phyloP scores from a whole-genome alignment of 345 rosid species.

The Citrus medica region DNA sequence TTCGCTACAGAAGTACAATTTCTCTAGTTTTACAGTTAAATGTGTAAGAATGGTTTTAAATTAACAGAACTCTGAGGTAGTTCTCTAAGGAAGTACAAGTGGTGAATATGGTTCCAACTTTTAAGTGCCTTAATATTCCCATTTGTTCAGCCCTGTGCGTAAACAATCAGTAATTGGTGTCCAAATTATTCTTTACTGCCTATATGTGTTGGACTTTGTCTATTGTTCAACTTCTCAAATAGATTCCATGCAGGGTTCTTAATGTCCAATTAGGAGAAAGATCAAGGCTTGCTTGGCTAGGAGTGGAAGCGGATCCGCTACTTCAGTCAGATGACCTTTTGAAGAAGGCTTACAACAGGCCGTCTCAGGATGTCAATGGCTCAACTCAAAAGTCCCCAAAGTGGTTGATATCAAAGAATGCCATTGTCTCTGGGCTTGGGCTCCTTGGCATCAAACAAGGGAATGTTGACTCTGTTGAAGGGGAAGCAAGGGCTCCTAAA shows the following conservation, averaged over 20 bases:
- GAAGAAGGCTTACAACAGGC: constrained; percentile 61
- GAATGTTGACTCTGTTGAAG: constrained; percentile 24
- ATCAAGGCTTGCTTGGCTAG: constrained; percentile 82
- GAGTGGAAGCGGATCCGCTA: constrained; percentile 83
- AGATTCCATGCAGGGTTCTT: constrained; percentile 50
- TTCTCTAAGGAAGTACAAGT: background rate
- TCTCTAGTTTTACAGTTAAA: background rate
- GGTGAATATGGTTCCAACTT: background rate
- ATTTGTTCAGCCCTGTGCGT: background rate
- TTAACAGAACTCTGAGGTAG: too few species aligned
- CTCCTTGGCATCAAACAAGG: constrained; percentile 77
- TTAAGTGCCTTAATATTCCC: background rate
- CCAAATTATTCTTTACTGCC: background rate
- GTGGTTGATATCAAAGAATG: constrained; percentile 83
- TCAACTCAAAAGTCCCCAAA: constrained; percentile 65
- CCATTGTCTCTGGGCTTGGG: constrained; percentile 74
- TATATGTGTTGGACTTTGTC: background rate
- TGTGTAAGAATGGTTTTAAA: too few species aligned
- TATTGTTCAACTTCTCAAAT: background rate
- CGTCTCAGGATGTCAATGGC: constrained; percentile 34
- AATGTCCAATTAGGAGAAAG: constrained; percentile 69
- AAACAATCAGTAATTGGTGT: background rate
- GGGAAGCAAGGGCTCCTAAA: constrained; percentile 54
- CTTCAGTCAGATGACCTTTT: constrained; percentile 63
- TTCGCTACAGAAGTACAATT: background rate